These are phyloP conservation scores for Leptographium lundbergii DNA, from an alignment of 2,329 filamentous ascomycete genomes.

Conservation along the genomic window DNA sequence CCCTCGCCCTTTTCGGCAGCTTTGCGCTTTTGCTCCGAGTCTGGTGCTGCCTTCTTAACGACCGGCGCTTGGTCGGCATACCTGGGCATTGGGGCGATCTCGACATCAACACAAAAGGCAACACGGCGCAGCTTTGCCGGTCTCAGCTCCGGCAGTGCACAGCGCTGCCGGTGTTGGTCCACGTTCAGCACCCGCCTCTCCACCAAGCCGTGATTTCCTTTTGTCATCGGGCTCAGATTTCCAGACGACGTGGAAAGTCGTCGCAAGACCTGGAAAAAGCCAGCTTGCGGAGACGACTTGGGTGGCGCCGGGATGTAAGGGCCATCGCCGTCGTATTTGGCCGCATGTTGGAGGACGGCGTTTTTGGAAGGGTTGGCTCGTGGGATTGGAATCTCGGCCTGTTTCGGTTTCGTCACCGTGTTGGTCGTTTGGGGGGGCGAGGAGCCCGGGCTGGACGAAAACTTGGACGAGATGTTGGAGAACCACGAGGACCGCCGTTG, in stretches of 20 bases:
- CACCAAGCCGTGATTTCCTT: conserved; percentile 54
- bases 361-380: conserved; percentile 40
- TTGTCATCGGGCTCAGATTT: conserved; percentile 31
- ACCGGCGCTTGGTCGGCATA: conserved; percentile 51
- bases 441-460: conserved; percentile 43
- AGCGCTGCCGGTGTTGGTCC: conserved; percentile 66
- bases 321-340: conserved; percentile 43
- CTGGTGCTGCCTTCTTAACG: conserved; percentile 21
- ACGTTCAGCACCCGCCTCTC: conserved; percentile 76
- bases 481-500: conserved; percentile 76
- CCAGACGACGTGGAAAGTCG: conserved; percentile 57
- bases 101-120: conserved; percentile 92
- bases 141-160: conserved; percentile 65
- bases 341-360: conserved; percentile 44
- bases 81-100: conserved; percentile 79
- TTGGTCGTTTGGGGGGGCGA: conserved; percentile 21
- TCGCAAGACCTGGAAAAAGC: conserved; percentile 71
- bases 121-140: conserved; percentile 74
- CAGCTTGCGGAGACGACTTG: conserved; percentile 46
- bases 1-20: conserved; percentile 60
- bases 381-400: conserved; percentile 32
- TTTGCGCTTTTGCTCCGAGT: conserved; percentile 46
- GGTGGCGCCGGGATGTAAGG: conserved; percentile 67
- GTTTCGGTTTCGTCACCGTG: conserved; percentile 23
- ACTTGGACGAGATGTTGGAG: conserved; percentile 83